Evolutionary conservation across 371 early-diverging fungal species (phyloP).

Genomic region (Apophysomyces elegans): DNA sequence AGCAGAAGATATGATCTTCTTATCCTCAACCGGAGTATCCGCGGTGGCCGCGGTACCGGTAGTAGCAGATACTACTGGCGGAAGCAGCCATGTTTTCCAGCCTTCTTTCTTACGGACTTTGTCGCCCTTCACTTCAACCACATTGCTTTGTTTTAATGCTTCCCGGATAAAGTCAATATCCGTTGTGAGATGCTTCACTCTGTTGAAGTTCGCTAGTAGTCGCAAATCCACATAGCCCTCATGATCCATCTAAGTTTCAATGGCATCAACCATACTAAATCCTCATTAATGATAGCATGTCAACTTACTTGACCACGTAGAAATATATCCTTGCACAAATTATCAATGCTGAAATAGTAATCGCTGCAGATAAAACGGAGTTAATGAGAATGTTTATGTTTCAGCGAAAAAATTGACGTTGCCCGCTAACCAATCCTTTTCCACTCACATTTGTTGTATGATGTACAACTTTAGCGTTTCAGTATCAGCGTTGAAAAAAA

Average conservation of each 20-base stretch:
- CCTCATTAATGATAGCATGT: background rate
- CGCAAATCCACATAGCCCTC: slow-evolving; percentile 75
- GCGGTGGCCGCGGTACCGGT: slow-evolving; percentile 7
- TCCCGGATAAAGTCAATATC: slow-evolving; percentile 61
- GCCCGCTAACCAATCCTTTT: background rate
- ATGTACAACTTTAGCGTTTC: slow-evolving; percentile 52
- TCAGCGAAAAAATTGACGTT: background rate
- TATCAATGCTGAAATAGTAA: slow-evolving; percentile 93
- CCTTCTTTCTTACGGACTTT: slow-evolving; percentile 68
- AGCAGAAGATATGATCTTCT: background rate
- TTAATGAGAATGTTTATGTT: background rate
- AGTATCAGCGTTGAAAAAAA: slow-evolving; percentile 36
- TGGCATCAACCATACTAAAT: background rate
- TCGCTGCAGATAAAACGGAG: slow-evolving; percentile 41
- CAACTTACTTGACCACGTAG: slow-evolving; percentile 67
- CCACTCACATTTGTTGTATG: slow-evolving; percentile 52
- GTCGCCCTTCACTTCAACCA: slow-evolving; percentile 61
- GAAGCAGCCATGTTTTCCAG: slow-evolving; percentile 78
- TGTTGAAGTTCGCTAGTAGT: slow-evolving; percentile 80
- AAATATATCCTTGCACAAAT: slow-evolving; percentile 88
- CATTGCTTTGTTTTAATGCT: slow-evolving; percentile 50
- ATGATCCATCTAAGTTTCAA: slow-evolving; percentile 66
- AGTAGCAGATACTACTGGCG: slow-evolving; percentile 23
- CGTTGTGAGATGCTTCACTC: slow-evolving; percentile 70
- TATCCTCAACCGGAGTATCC: slow-evolving; percentile 15